phyloP scores from a whole-genome alignment of 306 rosid species.

The Hylodesmum podocarpum region DNA sequence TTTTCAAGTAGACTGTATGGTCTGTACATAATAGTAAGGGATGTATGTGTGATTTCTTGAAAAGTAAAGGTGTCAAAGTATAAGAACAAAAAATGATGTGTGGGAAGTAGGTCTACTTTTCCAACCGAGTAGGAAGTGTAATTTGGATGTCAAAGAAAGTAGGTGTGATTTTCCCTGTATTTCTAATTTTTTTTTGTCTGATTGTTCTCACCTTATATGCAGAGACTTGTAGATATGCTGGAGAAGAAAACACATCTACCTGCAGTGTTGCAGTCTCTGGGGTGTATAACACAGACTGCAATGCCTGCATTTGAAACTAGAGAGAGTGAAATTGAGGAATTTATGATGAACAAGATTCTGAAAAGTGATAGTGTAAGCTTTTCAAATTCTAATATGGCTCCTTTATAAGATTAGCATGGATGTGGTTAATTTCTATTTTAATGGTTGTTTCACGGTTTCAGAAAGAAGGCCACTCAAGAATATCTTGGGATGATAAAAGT shows the following conservation, averaged over 20 bases:
- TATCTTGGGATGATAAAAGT: constrained; percentile 82
- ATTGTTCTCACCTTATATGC: constrained; percentile 39
- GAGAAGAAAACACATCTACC: constrained; percentile 94
- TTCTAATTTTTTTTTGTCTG: constrained; percentile 28
- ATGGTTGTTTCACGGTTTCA: constrained; percentile 47
- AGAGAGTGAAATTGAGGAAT: constrained; percentile 85
- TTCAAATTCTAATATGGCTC: constrained; percentile 22
- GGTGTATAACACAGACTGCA: constrained; percentile 97
- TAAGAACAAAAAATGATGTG: neutral
- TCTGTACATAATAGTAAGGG: neutral
- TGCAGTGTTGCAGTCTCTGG: constrained; percentile 91
- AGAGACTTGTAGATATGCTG: constrained; percentile 97
- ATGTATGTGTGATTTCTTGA: neutral
- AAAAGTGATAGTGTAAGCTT: constrained; percentile 69
- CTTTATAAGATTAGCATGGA: constrained; percentile 27
- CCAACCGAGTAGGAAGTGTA: neutral
- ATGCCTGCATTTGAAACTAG: constrained; percentile 99
- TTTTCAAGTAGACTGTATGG: neutral
- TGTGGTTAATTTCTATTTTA: constrained; percentile 29
- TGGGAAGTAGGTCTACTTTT: neutral
- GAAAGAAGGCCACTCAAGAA: constrained; percentile 59
- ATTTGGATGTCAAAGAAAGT: constrained; percentile 1
- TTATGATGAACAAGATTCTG: constrained; percentile 75
- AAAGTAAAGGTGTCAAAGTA: neutral
- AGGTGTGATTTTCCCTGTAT: neutral